Base-by-base conservation (phyloP, 805 yeast species). In the Hanseniaspora lindneri region DNA sequence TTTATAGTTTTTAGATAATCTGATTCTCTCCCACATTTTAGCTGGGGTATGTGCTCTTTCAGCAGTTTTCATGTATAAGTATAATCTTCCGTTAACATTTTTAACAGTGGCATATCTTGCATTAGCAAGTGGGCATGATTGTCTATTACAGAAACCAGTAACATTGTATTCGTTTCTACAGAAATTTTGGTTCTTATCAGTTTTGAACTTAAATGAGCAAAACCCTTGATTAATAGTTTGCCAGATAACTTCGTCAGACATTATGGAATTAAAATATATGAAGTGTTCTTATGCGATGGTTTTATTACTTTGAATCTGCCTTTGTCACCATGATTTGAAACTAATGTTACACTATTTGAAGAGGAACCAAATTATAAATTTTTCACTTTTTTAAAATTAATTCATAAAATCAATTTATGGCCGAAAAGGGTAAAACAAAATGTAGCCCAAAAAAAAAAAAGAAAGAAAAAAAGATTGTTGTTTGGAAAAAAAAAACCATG, bases 121-220 rank as follows among this genome's bases (percentile, higher is more conserved):
- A 63, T 86, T 92, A 23, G 99, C 99, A 52, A 92, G 69, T 1
- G 99, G 99, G 64, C 99, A 92, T 4, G 96, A 83, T 62, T 80
- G 87, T 59, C 98, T 77, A 49, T 80, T 76, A 65, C 99, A 92
- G 49, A 92, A 72, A 53, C 99, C 99, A 54, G 86, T 77, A 43
- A 89, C 97, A 63, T 92, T 92, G 68, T 85, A 88, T 64, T 92
- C 97, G 62, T 89, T 92, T 63, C 96, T 72, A 68, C 99, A 92
- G 62, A 92, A 92, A 57, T 78, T 83, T 65, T 89, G 96, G 23
- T 79, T 85, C 60, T 85, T 84, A 52, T 84, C 83, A 24, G 96
- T 83, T 60, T 82, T 83, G 58, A 92, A 71, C 66, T 89, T 89
- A 70, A 83, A 92, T 20, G 98, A 84, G 70, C 98, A 92, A 62